Base-by-base conservation (phyloP, 805 yeast genomes). In the Saccharomycopsis fibuligera region DNA sequence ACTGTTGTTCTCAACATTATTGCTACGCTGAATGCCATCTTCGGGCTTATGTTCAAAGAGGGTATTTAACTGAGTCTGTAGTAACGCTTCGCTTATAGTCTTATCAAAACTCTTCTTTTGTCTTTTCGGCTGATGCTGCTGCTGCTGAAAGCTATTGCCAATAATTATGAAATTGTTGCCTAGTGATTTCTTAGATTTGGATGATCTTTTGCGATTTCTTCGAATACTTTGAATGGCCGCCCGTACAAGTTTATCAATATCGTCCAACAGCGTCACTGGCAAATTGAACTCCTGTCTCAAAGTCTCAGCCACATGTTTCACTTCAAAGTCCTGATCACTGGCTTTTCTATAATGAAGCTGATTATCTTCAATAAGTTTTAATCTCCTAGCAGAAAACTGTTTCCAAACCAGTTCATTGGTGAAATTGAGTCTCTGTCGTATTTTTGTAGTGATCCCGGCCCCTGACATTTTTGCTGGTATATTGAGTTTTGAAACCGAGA, bases 141-240 rank as follows among this genome's bases (percentile, higher is more conserved):
- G 38, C 35, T 41, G 21, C 22, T 29, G 25, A 21, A 42, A 42
- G 22, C 23, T 35, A 16, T 33, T 42, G 45, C 35, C 25, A 10
- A 42, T 29, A 12, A 42, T 33, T 23, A 42, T 30, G 30, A 19
- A 30, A 10, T 35, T 42, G 35, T 42, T 42, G 14, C 31, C 45
- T 10, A 23, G 30, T 9, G 22, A 22, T 22, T 42, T 42, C 19
- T 29, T 23, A 12, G 33, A 19, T 25, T 44, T 48, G 25, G 44
- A 38, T 5, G 79, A 76, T 55, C 96, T 65, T 60, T 83, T 86
- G 51, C 96, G 73, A 63, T 91, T 91, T 56, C 99, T 71, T 54
- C 98, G 70, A 1, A 86, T 97, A 45, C 95, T 83, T 65, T 91
- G 99, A 24, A 91, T 83, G 1, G 96, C 98, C 8, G 96, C 95